Evolutionary conservation across 2,329 filamentous ascomycete species (phyloP), one percentile per base, ranked within the genome.

Genomic region (Colletotrichum salicis): DNA sequence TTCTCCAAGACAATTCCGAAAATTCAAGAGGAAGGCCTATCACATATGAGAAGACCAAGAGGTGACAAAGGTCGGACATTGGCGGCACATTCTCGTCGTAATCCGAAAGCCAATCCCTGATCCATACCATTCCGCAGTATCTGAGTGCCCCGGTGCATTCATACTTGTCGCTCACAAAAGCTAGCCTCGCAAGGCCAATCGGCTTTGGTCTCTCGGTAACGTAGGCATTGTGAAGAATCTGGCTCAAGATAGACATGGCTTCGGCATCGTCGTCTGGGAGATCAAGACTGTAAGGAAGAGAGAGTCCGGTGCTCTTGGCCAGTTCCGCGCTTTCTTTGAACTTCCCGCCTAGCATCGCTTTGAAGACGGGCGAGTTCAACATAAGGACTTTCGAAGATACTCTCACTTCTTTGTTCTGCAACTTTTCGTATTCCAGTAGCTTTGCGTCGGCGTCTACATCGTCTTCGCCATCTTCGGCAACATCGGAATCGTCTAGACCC

Each of bases 221-320:
- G n/a, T 75, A 68, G 1, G 70, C 29, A 52, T 77, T 78, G 63
- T 82, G 80, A 3, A 78, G 77, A 7, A 83, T 77, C 27, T 75
- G 75, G 64, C 83, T 76, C 8, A 83, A 29, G 1, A 81, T 72
- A 1, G 67, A 58, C 70, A 83, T 78, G 1, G 78, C 77, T 1
- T 76, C 73, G 0, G 77, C 67, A 60, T 82, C 73, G 60, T 82
- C 80, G 6, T 80, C 77, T 0, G 76, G 77, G 15, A 80, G 73
- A 3, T 69, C 35, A 45, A 69, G 24, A 33, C 57, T 67, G 65
- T 64, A 71, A 2, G 64, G 59, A 15, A 45, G 45, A 15, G 55
- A 24, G 19, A 33, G 35, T 4, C 52, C 33, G 5, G 31, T 27
- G 24, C 48, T 60, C 33, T 37, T 59, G 27, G 52, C 61, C 3